Evolutionary conservation across 1,284 basidiomycete species (phyloP).

Genomic region (Tilletia caries): DNA sequence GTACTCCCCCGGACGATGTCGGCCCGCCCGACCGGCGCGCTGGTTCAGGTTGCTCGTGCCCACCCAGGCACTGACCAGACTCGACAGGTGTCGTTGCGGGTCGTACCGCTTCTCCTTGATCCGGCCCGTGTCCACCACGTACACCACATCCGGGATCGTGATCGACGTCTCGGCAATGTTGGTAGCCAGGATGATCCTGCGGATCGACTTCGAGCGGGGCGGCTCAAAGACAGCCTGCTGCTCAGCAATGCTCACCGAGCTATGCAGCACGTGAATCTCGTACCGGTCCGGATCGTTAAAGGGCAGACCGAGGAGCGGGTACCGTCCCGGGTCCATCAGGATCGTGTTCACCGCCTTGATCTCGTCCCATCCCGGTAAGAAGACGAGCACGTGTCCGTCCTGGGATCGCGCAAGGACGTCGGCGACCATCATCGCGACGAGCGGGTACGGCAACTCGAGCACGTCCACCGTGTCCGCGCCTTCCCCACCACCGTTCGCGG

Average conservation of each 20-base stretch:
- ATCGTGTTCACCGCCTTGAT: slow-evolving; percentile 74
- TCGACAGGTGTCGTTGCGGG: slow-evolving; percentile 79
- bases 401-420: slow-evolving; percentile 72
- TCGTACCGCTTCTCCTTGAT: slow-evolving; percentile 93
- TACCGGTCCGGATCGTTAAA: slow-evolving; percentile 58
- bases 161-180: slow-evolving; percentile 96
- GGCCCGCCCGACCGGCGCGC: slow-evolving; percentile 86
- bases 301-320: slow-evolving; percentile 56
- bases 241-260: slow-evolving; percentile 80
- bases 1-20: slow-evolving; percentile 87
- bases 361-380: slow-evolving; percentile 89
- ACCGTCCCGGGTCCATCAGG: slow-evolving; percentile 59
- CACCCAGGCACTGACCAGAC: slow-evolving; percentile 83
- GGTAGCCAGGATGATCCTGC: slow-evolving; percentile 78
- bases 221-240: slow-evolving; percentile 80
- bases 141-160: slow-evolving; percentile 93
- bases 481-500: slow-evolving; percentile 26
- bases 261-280: slow-evolving; percentile 84
- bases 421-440: slow-evolving; percentile 77
- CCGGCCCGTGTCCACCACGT: slow-evolving; percentile 83
- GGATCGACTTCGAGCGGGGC: slow-evolving; percentile 61
- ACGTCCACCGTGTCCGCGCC: slow-evolving; percentile 61
- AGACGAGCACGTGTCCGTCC: slow-evolving; percentile 86
- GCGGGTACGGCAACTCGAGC: slow-evolving; percentile 75
- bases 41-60: slow-evolving; percentile 91